Evolutionary conservation across 176 grass and related monocot species (phyloP), one percentile per base, ranked within the genome.

Genomic region (Eragrostis nindensis): DNA sequence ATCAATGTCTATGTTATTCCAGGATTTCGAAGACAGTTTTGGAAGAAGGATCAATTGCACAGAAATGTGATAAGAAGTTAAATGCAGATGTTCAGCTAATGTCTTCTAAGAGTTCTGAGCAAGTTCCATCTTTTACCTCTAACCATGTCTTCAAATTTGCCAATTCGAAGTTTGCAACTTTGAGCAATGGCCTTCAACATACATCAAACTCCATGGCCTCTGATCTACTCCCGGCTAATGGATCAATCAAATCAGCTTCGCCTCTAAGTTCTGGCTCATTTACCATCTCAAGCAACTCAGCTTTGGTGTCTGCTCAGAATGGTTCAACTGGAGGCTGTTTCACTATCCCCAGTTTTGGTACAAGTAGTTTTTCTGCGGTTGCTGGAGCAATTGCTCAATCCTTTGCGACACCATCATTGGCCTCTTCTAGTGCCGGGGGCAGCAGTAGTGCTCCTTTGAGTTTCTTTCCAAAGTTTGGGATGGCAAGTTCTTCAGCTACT

Each of bases 71-170:
- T 43, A 43, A 44, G 56, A 82, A 79, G 30, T 68, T 66, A 44
- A 88, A 53, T 79, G 61, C 68, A 74, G 76, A 88, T 62, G 38
- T 70, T 11, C 52, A 39, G 62, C 44, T 18, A 61, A 21, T 84
- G 50, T 74, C 59, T 72, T 83, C 76, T 32, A 69, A 80, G 32
- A 74, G 19, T 62, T 79, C 81, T 80, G 76, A 69, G 22, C 60
- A 75, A 84, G 70, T 68, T 75, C 15, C 38, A 70, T 80, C 86
- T n/a, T 84, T 84, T 61, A 79, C 86, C 3, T 68, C 61, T 74
- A 78, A 83, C 19, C 75, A 50, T 68, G 75, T 84, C 55, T 84
- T 88, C 68, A 79, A 40, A 27, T 30, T 79, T 68, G 13, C 24
- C 36, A 83, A 39, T 64, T 78, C 73, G 16, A 83, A 87, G 27